phyloP scores from a whole-genome alignment of 768 basidiomycete genomes.

The Amanita pseudoporphyria region DNA sequence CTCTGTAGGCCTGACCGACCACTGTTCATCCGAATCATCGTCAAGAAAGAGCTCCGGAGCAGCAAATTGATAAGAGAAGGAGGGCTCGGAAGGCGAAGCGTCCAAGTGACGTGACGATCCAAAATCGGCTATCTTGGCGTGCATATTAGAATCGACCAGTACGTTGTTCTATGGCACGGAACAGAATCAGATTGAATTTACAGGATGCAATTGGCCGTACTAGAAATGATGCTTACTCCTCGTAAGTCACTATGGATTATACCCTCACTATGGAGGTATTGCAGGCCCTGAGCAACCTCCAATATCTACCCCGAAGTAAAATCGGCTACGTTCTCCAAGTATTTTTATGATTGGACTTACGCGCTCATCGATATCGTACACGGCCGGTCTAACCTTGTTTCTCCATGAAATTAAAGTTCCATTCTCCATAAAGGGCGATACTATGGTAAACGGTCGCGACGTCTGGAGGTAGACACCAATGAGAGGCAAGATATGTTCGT shows the following conservation, averaged over 20 bases:
- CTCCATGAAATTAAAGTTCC: not conserved
- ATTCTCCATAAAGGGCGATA: constrained; percentile 1
- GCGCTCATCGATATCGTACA: not conserved
- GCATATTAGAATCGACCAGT: not conserved
- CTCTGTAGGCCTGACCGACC: not conserved
- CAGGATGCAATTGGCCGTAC: not conserved
- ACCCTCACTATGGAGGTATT: constrained; percentile 1
- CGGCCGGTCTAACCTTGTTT: not conserved
- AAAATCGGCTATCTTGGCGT: not conserved
- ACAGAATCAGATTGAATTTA: not conserved
- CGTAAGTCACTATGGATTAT: not conserved
- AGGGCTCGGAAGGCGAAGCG: not conserved
- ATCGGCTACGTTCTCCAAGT: not conserved
- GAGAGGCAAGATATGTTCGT: constrained; percentile 1
- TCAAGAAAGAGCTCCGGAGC: not conserved
- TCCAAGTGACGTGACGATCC: not conserved
- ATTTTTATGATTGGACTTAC: not conserved
- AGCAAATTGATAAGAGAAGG: not conserved
- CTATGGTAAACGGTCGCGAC: not conserved
- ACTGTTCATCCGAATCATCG: not conserved
- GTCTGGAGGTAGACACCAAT: not conserved
- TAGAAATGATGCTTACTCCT: not conserved
- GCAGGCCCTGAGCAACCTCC: not conserved
- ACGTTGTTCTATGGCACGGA: not conserved
- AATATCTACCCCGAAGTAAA: not conserved